Conservation (phyloP, 176 grass and related monocot genomes). For the Areca catechu region DNA sequence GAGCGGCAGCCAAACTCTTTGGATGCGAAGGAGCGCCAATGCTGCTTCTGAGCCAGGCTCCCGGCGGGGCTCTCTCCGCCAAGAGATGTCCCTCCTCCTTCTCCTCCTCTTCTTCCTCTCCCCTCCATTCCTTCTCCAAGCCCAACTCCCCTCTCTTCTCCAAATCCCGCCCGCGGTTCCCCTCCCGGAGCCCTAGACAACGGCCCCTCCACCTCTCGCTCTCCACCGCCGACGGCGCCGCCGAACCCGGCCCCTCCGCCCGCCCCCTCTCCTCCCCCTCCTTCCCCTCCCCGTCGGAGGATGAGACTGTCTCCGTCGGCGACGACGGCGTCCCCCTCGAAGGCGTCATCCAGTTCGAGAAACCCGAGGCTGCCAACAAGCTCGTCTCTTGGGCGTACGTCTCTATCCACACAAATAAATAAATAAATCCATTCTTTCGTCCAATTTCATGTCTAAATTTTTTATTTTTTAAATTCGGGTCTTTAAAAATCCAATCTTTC, state of each 20-base stretch:
- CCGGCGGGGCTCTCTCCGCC: constrained; percentile 69
- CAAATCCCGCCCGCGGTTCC: constrained; percentile 12
- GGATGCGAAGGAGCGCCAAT: constrained; percentile 18
- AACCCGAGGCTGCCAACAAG: constrained; percentile 35
- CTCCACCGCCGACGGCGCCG: constrained; percentile 25
- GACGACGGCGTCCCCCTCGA: constrained; percentile 67
- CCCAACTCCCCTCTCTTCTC: constrained; percentile 43
- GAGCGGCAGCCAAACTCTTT: constrained; percentile 1
- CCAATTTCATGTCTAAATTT: neutral
- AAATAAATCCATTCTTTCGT: neutral
- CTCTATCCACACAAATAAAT: neutral
- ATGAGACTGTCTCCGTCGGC: constrained; percentile 30
- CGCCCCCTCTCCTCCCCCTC: constrained; percentile 6
- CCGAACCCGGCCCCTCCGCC: constrained; percentile 2
- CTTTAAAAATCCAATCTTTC: constrained; percentile 2
- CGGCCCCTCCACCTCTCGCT: constrained; percentile 16
- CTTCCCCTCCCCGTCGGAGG: constrained; percentile 25
- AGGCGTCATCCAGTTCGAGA: constrained; percentile 81
- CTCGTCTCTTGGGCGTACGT: constrained; percentile 76
- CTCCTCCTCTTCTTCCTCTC: constrained; percentile 1
- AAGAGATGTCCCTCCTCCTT: constrained; percentile 30
- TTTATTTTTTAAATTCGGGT: too few relatives aligned
- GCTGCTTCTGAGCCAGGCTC: constrained; percentile 73
- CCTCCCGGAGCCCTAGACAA: constrained; percentile 8
- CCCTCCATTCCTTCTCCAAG: constrained; percentile 11